These are phyloP conservation scores for Fusarium chaquense DNA, from an alignment of 2,329 filamentous ascomycete genomes.

Conservation along the genomic window DNA sequence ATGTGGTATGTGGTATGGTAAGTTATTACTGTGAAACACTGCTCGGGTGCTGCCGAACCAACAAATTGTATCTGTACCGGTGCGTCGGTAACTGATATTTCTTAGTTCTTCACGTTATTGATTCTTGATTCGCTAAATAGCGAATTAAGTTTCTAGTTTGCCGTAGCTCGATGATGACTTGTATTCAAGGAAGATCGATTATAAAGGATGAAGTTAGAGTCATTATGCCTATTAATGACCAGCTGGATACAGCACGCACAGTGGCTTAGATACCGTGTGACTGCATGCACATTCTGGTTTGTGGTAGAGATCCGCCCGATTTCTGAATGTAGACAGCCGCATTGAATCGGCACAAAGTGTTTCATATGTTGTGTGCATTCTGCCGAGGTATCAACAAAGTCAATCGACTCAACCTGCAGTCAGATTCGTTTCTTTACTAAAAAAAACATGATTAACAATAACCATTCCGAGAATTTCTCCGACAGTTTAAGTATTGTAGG, in stretches of 20 bases:
- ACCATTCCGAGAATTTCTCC: conserved; percentile 1
- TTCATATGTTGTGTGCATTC: not conserved
- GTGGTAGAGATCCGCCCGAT: not conserved
- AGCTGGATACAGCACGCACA: not conserved
- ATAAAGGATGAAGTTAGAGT: not conserved
- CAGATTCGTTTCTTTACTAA: not conserved
- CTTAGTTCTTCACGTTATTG: not conserved
- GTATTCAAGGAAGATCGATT: not conserved
- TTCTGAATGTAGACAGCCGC: not conserved
- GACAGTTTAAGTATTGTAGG: not conserved
- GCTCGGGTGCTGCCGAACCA: not conserved
- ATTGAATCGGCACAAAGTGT: not conserved
- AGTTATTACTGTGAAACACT: not conserved
- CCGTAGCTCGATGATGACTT: not conserved
- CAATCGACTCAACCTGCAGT: not conserved
- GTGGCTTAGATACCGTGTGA: not conserved
- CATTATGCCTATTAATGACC: not conserved
- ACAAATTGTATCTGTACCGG: conserved; percentile 2
- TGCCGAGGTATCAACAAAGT: not conserved
- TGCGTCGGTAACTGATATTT: not conserved
- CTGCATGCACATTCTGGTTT: not conserved
- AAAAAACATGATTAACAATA: not conserved
- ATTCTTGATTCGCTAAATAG: not conserved
- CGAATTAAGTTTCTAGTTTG: not conserved
- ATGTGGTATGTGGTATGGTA: too few relatives aligned